These are phyloP conservation scores for Penicillium fuscoglaucum DNA, from an alignment of 2,329 filamentous ascomycete species.

Conservation along the genomic window DNA sequence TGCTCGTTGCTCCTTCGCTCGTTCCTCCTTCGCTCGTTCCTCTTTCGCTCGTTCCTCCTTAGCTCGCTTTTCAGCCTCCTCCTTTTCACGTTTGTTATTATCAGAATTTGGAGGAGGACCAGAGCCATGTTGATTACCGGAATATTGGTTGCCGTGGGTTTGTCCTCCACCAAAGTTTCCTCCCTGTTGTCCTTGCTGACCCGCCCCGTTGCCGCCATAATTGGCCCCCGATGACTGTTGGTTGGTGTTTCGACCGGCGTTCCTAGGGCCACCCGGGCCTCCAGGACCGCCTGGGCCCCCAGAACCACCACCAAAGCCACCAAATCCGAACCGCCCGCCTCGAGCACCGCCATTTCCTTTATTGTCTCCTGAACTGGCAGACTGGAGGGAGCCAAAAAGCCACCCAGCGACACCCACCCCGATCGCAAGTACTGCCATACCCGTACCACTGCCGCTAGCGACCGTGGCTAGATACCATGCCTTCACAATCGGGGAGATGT, in stretches of 20 bases:
- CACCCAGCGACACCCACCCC: conserved; percentile 76
- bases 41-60: conserved; percentile 33
- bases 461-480: conserved; percentile 71
- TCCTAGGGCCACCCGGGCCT: conserved; percentile 17
- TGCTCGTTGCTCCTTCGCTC: conserved; percentile 17
- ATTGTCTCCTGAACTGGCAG: conserved; percentile 36
- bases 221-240: conserved; percentile 27
- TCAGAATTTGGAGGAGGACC: conserved; percentile 24
- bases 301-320: conserved; percentile 20
- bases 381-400: conserved; percentile 68
- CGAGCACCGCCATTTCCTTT: conserved; percentile 32
- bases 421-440: conserved; percentile 69
- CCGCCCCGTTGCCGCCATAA: conserved; percentile 23
- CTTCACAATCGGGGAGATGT: conserved; percentile 70
- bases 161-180: conserved; percentile 33
- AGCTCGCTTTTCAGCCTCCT: conserved; percentile 23
- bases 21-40: conserved; percentile 16
- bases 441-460: conserved; percentile 70
- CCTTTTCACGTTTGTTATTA: conserved; percentile 13
- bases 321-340: conserved; percentile 26
- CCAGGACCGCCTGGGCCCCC: conserved; percentile 16
- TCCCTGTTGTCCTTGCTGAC: conserved; percentile 26
- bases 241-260: conserved; percentile 22
- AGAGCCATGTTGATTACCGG: conserved; percentile 37
- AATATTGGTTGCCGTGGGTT: conserved; percentile 33